Evolutionary conservation across 768 basidiomycete genomes (phyloP), one percentile per base, ranked within the genome.

Genomic region (Pleurotus salmoneostramineus): DNA sequence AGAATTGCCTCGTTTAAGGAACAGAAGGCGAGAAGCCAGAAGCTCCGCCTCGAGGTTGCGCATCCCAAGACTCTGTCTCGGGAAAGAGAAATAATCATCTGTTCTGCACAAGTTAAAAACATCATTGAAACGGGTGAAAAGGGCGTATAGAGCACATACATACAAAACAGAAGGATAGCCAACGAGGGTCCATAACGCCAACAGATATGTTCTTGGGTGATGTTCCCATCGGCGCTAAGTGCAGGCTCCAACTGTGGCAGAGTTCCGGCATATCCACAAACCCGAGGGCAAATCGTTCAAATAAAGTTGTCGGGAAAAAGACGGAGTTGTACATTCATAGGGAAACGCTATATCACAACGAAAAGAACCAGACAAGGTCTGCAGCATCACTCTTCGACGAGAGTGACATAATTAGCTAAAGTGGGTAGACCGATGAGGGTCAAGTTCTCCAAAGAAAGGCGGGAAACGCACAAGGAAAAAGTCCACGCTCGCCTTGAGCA

Each of bases 1-100:
- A 15, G 31, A 12, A 14, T 10, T 50, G 33, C 50, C 50, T 51
- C 50, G 27, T 51, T 17, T 40, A 36, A 51, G 50, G 50, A 32
- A 51, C 50, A 37, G 50, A 51, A 51, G 50, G 37, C 32, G 33
- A 12, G 50, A 51, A 51, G 50, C 32, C 50, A 12, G 50, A 51
- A 51, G 50, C 15, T 34, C 6, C 5, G 33, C 50, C 50, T 33
- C 50, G 35, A 51, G 50, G 50, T 51, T 27, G 21, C 21, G 21
- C 21, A 27, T 3, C 21, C 21, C 21, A 27, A 27, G 21, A 27
- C 21, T 27, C 21, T 27, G 21, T 27, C 21, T 27, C 21, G 21
- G 21, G 21, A 27, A 27, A 27, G 21, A 27, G 21, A 27, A 27
- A 27, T 27, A 27, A 27, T 27, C 21, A 27, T 27, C 21, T 27